Evolutionary conservation across 2,329 filamentous ascomycete species (phyloP).

Genomic region (Diplodia corticola): DNA sequence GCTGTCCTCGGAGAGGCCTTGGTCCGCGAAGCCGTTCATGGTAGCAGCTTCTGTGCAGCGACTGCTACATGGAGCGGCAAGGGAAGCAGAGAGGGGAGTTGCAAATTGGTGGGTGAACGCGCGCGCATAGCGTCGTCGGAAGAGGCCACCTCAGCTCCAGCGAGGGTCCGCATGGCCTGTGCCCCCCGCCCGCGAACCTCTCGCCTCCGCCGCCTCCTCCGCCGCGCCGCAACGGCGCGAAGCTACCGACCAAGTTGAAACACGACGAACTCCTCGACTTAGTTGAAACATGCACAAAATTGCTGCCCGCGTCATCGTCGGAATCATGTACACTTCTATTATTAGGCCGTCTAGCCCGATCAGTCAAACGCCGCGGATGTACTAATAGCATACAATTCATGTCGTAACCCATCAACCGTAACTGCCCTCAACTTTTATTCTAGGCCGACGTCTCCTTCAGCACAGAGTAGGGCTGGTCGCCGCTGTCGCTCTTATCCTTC

Average conservation of each 20-base stretch:
- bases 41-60: slow-evolving; percentile 3
- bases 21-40: slow-evolving; percentile 76
- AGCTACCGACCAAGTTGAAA: not conserved
- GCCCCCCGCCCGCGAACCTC: not conserved
- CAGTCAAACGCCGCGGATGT: not conserved
- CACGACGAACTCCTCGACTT: too few species aligned
- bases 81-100: not conserved
- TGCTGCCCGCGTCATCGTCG: not conserved
- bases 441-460: slow-evolving; percentile 26
- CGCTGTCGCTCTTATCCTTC: slow-evolving; percentile 23
- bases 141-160: slow-evolving; percentile 22
- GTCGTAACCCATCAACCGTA: slow-evolving; percentile 4
- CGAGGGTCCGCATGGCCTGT: slow-evolving; percentile 18
- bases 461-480: slow-evolving; percentile 22
- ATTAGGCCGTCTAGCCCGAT: not conserved
- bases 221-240: not conserved
- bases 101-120: not conserved
- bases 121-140: slow-evolving; percentile 4
- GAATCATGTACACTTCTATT: not conserved
- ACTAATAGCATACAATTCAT: not conserved
- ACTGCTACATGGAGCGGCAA: slow-evolving; percentile 21
- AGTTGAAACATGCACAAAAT: slow-evolving; percentile 1
- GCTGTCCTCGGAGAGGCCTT: slow-evolving; percentile 71
- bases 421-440: not conserved
- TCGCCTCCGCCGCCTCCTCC: not conserved